Conservation (phyloP, 257 asterid species). For the Solanum peruvianum region DNA sequence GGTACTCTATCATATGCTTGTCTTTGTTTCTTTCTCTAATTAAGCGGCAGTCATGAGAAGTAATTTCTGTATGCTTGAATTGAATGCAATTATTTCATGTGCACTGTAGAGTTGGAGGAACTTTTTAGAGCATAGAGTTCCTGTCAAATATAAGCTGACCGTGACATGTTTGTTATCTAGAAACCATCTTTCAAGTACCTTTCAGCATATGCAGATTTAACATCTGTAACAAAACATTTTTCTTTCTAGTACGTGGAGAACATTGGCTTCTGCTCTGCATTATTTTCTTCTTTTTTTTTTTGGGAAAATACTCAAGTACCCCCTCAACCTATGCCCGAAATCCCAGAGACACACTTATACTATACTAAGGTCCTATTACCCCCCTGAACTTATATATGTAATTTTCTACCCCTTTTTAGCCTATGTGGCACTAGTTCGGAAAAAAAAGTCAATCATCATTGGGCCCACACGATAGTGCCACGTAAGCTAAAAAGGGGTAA, state of each 20-base stretch:
- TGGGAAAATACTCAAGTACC: too few relatives aligned
- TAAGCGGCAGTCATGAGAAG: not conserved
- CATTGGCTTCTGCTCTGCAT: not conserved
- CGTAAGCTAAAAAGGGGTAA: too few relatives aligned
- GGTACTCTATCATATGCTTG: not conserved
- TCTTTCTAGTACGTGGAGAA: not conserved
- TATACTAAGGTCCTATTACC: too few relatives aligned
- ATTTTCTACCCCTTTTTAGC: too few relatives aligned
- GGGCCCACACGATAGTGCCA: too few relatives aligned
- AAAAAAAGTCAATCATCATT: too few relatives aligned
- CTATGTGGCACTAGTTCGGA: too few relatives aligned
- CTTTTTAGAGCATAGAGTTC: not conserved
- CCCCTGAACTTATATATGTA: too few relatives aligned
- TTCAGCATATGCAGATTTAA: not conserved
- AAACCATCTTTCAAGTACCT: not conserved
- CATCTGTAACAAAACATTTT: not conserved
- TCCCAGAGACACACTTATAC: too few relatives aligned
- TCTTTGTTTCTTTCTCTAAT: not conserved
- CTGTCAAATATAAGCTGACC: not conserved
- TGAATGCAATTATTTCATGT: not conserved
- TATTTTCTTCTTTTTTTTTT: too few relatives aligned
- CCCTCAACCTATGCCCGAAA: too few relatives aligned
- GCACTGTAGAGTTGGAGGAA: not conserved
- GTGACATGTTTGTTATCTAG: not conserved
- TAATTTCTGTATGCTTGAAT: not conserved